Evolutionary conservation across 306 rosid genomes (phyloP), one percentile per base, ranked within the genome.

Genomic region (Adenanthera pavonina): DNA sequence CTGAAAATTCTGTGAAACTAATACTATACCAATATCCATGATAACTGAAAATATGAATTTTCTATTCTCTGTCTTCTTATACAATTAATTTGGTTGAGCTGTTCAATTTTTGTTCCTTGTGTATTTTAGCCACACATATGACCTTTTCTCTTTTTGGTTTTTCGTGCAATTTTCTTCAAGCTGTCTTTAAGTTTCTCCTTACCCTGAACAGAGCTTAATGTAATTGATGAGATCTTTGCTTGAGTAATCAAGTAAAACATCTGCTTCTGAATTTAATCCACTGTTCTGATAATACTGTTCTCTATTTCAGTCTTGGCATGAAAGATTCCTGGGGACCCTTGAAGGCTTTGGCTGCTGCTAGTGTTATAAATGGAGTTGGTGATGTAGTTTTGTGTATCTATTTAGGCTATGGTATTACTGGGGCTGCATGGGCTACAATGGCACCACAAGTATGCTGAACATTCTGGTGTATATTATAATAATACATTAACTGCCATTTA

Each of bases 321-420:
- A 87, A 87, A 81, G 90, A 87, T 84, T 87, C 90, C 5, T 87
- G 87, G 86, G 90, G 90, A 70, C 90, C 90, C 82, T 78, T 87
- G 86, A 87, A 84, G 80, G 79, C 88, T 75, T 75, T 87, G 84
- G 90, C 82, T 69, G 88, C 88, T 69, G 90, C 90, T 38, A 87
- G 81, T 56, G 71, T 54, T 53, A 64, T 87, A 81, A 87, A 87
- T 87, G 69, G 72, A 38, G 7, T 78, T 64, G 87, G 90, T 40
- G 83, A 72, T 64, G 41, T 87, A 81, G 36, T 87, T 78, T 70
- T 87, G 82, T 86, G 89, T 78, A 83, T 47, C 78, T 59, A 13
- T 61, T 78, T 87, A 75, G 87, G 87, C 81, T 84, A 84, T 69
- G 90, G 90, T 19, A 84, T 84, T 81, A 84, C 85, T 46, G 90